These are phyloP conservation scores for Penicillium cinerascens DNA, from an alignment of 495 filamentous ascomycete genomes.

Conservation along the genomic window DNA sequence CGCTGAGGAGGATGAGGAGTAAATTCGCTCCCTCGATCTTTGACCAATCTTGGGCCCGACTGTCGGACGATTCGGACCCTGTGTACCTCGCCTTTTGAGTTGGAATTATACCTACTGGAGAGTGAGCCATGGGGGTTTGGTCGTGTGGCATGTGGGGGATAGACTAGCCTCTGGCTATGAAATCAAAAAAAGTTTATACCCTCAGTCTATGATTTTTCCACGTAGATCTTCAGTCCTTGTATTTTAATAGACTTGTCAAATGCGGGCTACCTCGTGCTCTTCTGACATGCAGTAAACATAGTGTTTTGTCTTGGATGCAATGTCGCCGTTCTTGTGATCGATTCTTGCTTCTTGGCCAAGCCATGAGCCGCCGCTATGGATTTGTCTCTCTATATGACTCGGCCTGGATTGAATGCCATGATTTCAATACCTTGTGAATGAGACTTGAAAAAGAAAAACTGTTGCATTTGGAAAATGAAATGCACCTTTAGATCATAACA, in stretches of 20 bases:
- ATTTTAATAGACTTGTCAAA: neutral
- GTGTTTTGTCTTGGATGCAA: too few species aligned
- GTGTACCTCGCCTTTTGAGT: conserved; percentile 12
- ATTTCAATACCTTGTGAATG: neutral
- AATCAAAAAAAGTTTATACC: conserved; percentile 34
- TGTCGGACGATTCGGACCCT: conserved; percentile 15
- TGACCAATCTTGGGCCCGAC: conserved; percentile 11
- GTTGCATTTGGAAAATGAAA: neutral
- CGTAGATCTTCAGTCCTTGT: neutral
- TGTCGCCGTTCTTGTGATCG: too few species aligned
- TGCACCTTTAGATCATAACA: neutral
- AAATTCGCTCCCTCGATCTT: conserved; percentile 40
- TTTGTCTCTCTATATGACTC: neutral
- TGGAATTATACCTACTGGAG: conserved; percentile 4
- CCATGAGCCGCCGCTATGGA: neutral
- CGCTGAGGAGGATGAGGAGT: conserved; percentile 96
- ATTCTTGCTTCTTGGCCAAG: neutral
- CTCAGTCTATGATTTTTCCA: neutral
- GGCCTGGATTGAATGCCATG: neutral
- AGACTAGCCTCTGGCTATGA: conserved; percentile 26
- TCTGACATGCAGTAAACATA: neutral
- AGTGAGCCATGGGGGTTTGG: conserved; percentile 14
- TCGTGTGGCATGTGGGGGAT: conserved; percentile 20
- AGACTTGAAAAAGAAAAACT: too few species aligned
- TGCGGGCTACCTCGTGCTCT: neutral